Evolutionary conservation across 2,329 filamentous ascomycete species (phyloP), one percentile per base, ranked within the genome.

Genomic region (Penicillium sclerotiorum): DNA sequence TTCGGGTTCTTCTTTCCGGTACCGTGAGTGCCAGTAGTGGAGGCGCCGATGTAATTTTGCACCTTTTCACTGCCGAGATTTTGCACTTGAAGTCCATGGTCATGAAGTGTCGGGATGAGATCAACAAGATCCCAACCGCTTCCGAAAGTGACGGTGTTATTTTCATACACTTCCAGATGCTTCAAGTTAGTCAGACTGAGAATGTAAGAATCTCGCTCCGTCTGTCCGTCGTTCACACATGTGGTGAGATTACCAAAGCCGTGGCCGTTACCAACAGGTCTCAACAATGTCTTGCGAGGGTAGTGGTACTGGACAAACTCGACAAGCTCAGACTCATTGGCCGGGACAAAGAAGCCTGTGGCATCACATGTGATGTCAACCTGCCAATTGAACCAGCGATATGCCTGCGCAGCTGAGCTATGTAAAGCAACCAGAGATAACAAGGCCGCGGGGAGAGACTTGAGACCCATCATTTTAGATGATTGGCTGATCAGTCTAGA

Each of bases 371-470:
- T 22, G 12, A 44, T 23, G n/a, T 44, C 41, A 11, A 22, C 13
- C 20, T 44, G 41, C 41, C 41, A 44, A 18, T 44, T 44, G 20
- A 44, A 44, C 41, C 41, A 44, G 18, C 41, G 41, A n/a, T 44
- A 25, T n/a, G 41, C 41, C 13, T 17, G 17, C 3, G 27, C 30
- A 13, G 15, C 27, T 22, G 27, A 9, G 3, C 5, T 20, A 27
- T 42, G 15, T 11, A 44, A 15, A 15, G 28, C 27, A 6, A 44
- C 15, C 11, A 44, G 15, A 8, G 28, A 35, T 7, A 44, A 28
- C 8, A 43, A 32, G 4, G 40, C 37, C 11, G 22, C 37, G 13
- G 8, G 18, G 18, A 40, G 12, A 28, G 25, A 30, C 20, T 42
- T 42, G 9, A 23, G 9, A 18, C 39, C 39, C 28, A 25, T 7